phyloP scores from a whole-genome alignment of 768 basidiomycete species.

The Omphalotus guepiniiformis region DNA sequence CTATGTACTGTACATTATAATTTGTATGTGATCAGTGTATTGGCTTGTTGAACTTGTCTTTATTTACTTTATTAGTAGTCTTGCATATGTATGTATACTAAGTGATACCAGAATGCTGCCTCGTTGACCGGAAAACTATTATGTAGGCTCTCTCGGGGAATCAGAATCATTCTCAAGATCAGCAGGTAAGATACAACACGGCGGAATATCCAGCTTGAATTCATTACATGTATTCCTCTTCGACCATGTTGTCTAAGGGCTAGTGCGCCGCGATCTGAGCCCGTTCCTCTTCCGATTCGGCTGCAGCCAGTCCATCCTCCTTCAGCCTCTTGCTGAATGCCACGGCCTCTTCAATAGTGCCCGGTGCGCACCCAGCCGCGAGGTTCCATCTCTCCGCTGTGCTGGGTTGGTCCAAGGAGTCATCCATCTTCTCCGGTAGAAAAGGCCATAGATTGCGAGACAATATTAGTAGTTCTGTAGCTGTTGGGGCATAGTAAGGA shows the following conservation, averaged over 20 bases:
- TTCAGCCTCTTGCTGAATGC: constrained; percentile 28
- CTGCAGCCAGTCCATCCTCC: constrained; percentile 25
- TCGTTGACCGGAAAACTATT: no score
- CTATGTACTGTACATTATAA: no score
- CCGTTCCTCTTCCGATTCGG: constrained; percentile 22
- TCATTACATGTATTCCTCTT: constrained; percentile 43
- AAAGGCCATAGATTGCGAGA: constrained; percentile 38
- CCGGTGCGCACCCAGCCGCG: constrained; percentile 44
- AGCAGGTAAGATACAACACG: no score
- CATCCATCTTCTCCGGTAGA: constrained; percentile 38
- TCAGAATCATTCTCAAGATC: no score
- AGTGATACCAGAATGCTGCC: no score
- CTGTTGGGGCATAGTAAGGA: constrained; percentile 36
- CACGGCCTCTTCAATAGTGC: constrained; percentile 37
- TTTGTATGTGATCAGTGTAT: no score
- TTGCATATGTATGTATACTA: no score
- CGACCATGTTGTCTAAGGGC: constrained; percentile 47
- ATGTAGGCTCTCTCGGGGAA: no score
- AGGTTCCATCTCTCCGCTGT: constrained; percentile 26
- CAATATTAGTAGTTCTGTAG: constrained; percentile 44
- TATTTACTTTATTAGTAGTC: no score
- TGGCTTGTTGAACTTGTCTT: no score
- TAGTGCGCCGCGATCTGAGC: constrained; percentile 36
- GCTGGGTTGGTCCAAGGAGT: constrained; percentile 37
- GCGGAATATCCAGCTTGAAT: no score